Percentiles rank a stretch among this genome's conserved stretches.
Conservation (phyloP, 345 rosid genomes). For the Xanthoceras sorbifolium region DNA sequence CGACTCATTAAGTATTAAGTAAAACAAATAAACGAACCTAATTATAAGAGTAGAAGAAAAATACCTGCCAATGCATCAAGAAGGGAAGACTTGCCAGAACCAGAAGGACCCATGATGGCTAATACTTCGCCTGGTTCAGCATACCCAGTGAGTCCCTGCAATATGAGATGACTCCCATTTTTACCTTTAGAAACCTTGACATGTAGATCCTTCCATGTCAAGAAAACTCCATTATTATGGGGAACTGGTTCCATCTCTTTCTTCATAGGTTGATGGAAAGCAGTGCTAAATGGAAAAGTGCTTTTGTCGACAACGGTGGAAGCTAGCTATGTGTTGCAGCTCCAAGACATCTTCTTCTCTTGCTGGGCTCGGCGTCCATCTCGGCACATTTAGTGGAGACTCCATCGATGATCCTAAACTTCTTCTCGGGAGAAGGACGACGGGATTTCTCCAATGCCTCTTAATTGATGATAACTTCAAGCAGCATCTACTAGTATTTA, state of each 20-base stretch:
- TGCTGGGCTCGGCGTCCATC: conserved; percentile 22
- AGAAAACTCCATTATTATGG: conserved; percentile 17
- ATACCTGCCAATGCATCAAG: conserved; percentile 54
- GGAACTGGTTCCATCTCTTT: neutral
- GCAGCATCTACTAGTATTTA: too few species aligned
- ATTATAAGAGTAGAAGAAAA: neutral
- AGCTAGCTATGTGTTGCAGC: conserved; percentile 6
- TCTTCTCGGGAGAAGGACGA: too few species aligned
- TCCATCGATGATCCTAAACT: conserved; percentile 6
- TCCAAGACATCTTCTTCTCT: conserved; percentile 9
- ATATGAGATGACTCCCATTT: conserved; percentile 25
- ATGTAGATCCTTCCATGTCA: conserved; percentile 51
- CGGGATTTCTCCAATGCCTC: neutral
- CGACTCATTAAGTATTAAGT: too few species aligned
- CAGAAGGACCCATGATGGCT: conserved; percentile 62
- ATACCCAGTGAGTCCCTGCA: conserved; percentile 41
- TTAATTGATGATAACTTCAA: too few species aligned
- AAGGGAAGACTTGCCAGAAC: conserved; percentile 57
- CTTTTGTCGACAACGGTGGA: neutral
- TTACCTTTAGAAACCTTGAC: conserved; percentile 35
- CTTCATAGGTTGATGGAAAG: neutral
- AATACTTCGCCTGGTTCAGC: conserved; percentile 44
- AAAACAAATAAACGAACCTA: too few species aligned
- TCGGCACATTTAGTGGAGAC: neutral
- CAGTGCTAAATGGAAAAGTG: conserved; percentile 16